Evolutionary conservation across 78 protist species (phyloP), one percentile per base, ranked within the genome.

Genomic region (Diacronema lutheri): DNA sequence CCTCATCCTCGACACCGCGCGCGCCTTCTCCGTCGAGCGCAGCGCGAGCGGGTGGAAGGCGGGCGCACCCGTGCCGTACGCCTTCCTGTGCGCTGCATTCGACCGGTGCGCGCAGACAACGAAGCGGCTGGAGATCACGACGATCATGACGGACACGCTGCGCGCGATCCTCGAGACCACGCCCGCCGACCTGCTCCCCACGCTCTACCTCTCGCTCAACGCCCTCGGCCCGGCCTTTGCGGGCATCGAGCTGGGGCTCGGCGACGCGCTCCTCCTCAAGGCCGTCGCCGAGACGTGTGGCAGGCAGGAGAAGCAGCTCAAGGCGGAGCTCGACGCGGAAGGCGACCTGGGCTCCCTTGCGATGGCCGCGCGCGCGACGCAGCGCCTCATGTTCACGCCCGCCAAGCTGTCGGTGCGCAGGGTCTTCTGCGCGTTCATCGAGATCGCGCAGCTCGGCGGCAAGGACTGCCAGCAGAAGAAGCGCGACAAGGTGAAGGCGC

Each of bases 171-270:
- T 71, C 57, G 79, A 44, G 50, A 3, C 16, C 50, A n/a, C 85
- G 29, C 88, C 88, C 19, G 33, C 50, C 11, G 93, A 91, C 58
- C 85, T 95, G 1, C 66, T 90, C 0, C 56, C 69, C 37, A 38
- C 29, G 68, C 76, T 94, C 21, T 94, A 93, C 74, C 58, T 95
- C 61, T 71, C 89, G 33, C 40, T 85, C 62, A 90, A 92, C 93
- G 50, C 88, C 92, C 35, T 94, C 2, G 96, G 96, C 0, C 98
- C 98, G 2, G 92, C 91, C 0, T 93, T 90, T 61, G 91, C 55
- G n/a, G 97, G 96, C 0, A 12, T 96, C 29, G 98, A 97, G 90
- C 88, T 96, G 23, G 99, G 99, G 19, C 83, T 97, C 50, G 99
- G 99, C 20, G 97, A 96, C 0, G 16, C 92, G 7, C 50, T 91